Base-by-base conservation (phyloP, 257 asterid species). In the Misopates orontium region DNA sequence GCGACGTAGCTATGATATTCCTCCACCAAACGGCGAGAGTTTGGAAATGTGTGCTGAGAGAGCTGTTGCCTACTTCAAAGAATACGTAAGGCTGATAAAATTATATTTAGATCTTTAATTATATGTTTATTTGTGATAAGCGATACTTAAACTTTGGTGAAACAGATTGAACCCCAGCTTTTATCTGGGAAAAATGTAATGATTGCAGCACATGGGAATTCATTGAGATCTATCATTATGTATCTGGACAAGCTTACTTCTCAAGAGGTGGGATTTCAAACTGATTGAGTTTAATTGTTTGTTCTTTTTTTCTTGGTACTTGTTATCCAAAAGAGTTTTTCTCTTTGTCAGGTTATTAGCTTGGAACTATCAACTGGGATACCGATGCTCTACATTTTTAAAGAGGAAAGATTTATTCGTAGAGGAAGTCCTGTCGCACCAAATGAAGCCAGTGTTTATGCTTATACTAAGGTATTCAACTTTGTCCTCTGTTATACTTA, bases 141-240 rank as follows among this genome's bases (percentile, higher is more conserved):
- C 55, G 64, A 64, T 68, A 9, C 47, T 70, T 47, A 73, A 52
- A 64, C 13, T 69, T 24, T 59, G 24, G 58, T 82, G 45, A 19
- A 84, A 78, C 88, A 94, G 97, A 90, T 90, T 69, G 96, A 83
- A 73, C 97, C 96, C 47, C 84, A 84, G 79, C 93, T 94, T 63
- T 73, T 70, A 41, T 59, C 77, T 23, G 99, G 98, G 54, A 86
- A 90, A 71, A 83, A 94, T 60, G 85, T 94, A 52, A 88, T 90
- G 97, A 90, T 94, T 72, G 97, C 97, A 17, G 99, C 99, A 17
- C 99, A 94, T 66, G 99, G 97, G 25, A 94, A 94, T 72, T 94
- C 99, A 5, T 83, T 94, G 75, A 84, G 99, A 84, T 94, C 99
- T 56, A 94, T 94, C 77, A 94, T 90, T 45, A 90, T 90, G 99